phyloP scores from a whole-genome alignment of 2,329 filamentous ascomycete species.

The Cyanodermella asteris region DNA sequence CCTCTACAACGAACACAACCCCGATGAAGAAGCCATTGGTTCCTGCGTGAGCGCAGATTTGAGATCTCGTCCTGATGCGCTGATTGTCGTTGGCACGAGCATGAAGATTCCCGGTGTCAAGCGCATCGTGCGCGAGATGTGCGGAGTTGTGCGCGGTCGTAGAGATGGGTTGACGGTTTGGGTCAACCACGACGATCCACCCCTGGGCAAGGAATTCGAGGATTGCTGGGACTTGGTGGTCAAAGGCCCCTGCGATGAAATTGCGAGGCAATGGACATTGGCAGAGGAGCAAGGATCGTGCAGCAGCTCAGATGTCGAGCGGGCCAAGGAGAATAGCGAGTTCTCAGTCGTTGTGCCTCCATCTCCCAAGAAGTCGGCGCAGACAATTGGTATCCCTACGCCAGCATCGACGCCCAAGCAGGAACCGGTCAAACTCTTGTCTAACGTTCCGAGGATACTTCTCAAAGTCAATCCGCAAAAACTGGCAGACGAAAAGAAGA shows the following conservation, averaged over 20 bases:
- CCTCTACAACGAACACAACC: slow-evolving; percentile 91
- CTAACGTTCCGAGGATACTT: too few relatives aligned
- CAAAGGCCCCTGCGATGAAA: slow-evolving; percentile 65
- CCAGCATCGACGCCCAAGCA: slow-evolving; percentile 19
- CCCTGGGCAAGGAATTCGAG: slow-evolving; percentile 63
- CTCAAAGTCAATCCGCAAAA: slow-evolving; percentile 9
- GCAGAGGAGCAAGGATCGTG: slow-evolving; percentile 32
- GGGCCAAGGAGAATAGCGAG: slow-evolving; percentile 17
- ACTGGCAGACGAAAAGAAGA: slow-evolving; percentile 5
- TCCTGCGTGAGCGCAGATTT: slow-evolving; percentile 74
- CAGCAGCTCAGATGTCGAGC: slow-evolving; percentile 22
- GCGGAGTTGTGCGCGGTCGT: slow-evolving; percentile 59
- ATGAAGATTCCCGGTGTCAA: slow-evolving; percentile 86
- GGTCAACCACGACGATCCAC: slow-evolving; percentile 80
- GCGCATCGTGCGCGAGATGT: slow-evolving; percentile 77
- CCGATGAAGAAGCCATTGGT: slow-evolving; percentile 88
- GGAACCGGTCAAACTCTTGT: slow-evolving; percentile 14
- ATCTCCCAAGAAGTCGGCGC: slow-evolving; percentile 14
- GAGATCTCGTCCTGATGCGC: slow-evolving; percentile 64
- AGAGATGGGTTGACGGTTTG: slow-evolving; percentile 74
- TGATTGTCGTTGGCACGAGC: slow-evolving; percentile 88
- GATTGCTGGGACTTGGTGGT: slow-evolving; percentile 88
- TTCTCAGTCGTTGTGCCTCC: slow-evolving; percentile 18
- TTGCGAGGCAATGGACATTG: slow-evolving; percentile 50
- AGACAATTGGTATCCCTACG: slow-evolving; percentile 15